Evolutionary conservation across 176 grass and related monocot genomes (phyloP).

Genomic region (Phyllostachys edulis): DNA sequence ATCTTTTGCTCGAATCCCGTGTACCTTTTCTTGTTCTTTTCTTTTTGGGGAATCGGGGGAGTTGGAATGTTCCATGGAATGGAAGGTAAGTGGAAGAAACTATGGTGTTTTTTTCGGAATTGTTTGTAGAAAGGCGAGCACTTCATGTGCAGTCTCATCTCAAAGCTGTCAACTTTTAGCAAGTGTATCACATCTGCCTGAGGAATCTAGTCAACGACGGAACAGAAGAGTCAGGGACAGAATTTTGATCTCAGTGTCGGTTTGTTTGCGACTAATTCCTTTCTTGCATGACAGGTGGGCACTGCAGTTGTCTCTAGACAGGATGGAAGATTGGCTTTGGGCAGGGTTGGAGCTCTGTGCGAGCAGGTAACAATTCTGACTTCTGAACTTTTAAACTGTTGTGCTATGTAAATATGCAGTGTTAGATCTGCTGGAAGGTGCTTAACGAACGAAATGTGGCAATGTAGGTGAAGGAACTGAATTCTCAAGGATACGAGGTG

Average conservation of each 20-base stretch:
- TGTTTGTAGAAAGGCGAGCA: background rate
- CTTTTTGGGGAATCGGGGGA: background rate
- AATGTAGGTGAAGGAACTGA: slow-evolving; percentile 83
- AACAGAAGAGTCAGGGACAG: background rate
- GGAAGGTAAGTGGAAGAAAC: background rate
- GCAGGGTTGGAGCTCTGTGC: slow-evolving; percentile 75
- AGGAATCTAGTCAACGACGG: slow-evolving; percentile 1
- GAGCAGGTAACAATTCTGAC: slow-evolving; percentile 63
- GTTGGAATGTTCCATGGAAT: background rate
- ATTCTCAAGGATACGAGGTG: slow-evolving; percentile 73
- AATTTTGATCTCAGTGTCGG: background rate
- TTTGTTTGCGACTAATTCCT: background rate
- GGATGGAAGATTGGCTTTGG: slow-evolving; percentile 82
- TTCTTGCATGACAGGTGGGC: slow-evolving; percentile 57
- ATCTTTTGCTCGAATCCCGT: background rate
- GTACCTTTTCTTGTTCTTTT: background rate
- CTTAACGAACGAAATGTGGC: slow-evolving; percentile 2
- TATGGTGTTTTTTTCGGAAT: background rate
- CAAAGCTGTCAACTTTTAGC: slow-evolving; percentile 1
- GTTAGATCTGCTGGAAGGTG: background rate
- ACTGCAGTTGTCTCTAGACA: slow-evolving; percentile 90
- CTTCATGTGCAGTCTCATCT: background rate
- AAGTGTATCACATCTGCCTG: background rate
- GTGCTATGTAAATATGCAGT: background rate
- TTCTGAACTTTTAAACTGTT: background rate